Base-by-base conservation (phyloP, 108 stramenopile genomes). In the Cyclotella cryptica region DNA sequence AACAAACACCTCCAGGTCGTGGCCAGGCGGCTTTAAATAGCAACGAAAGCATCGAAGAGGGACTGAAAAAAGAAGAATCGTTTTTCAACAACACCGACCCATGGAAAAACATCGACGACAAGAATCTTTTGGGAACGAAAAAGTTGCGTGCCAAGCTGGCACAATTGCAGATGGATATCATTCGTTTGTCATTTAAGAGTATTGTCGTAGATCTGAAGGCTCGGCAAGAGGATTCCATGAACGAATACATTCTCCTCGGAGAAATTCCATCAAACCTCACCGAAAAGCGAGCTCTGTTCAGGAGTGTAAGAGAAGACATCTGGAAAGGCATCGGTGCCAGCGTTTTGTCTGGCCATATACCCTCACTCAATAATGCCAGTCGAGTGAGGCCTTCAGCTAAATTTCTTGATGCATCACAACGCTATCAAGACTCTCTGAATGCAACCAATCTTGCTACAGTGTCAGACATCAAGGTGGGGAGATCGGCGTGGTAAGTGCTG, bases 11-110 rank as follows among this genome's bases (percentile, higher is more conserved):
- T n/a, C 22, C 45, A 74, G 72, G 87, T 27, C 82, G 90, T 28
- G 90, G 90, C 13, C 90, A 91, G 45, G 87, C 85, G 14, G 82
- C 83, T 10, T 47, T 88, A 65, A 82, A 85, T 55, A 66, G 63
- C 21, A 74, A 75, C 24, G 51, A 85, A 46, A 74, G 83, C 21
- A 68, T 91, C 12, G 69, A 88, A 46, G 64, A 81, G 22, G 86
- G 77, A 4, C 59, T 88, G 12, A 46, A 63, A 14, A 66, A 65
- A 12, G 90, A 91, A 83, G 40, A 72, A 17, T 75, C 77, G 22
- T 91, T 76, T 70, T 91, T 91, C 71, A 57, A 66, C 21, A 64
- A 68, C 59, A 77, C 66, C 1, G 71, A 78, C 26, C 90, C 90
- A 28, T 91, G 90, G 90, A 87, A 74, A 63, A 61, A 58, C 49